Conservation (phyloP, 495 filamentous ascomycete species). For the Corynascus novoguineensis region DNA sequence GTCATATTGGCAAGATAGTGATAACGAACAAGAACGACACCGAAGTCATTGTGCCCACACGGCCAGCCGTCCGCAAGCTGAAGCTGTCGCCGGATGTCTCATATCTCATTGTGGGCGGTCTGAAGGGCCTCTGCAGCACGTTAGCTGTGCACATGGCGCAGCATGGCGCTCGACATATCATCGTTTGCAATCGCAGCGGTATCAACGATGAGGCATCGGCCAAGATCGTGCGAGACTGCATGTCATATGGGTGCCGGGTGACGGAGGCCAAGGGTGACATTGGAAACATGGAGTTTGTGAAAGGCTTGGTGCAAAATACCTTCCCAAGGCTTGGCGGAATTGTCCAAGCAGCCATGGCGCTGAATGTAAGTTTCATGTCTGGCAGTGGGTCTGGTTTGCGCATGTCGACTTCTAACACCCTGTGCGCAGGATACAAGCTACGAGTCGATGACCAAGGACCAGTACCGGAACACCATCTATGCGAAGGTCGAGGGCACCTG, state of each 20-base stretch:
- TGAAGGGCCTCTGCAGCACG: constrained; percentile 41
- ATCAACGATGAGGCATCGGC: constrained; percentile 18
- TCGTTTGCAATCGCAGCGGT: constrained; percentile 19
- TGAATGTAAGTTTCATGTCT: too few relatives aligned
- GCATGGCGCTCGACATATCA: constrained; percentile 35
- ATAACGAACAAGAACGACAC: constrained; percentile 19
- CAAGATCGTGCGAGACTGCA: background rate
- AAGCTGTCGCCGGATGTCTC: constrained; percentile 19
- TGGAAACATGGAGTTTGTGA: constrained; percentile 16
- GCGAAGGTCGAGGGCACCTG: constrained; percentile 43
- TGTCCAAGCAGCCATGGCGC: constrained; percentile 44
- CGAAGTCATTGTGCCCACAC: constrained; percentile 21
- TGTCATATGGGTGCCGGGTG: constrained; percentile 27
- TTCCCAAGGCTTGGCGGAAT: constrained; percentile 38
- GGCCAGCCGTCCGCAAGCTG: constrained; percentile 15
- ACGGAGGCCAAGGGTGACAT: constrained; percentile 32
- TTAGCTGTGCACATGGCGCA: constrained; percentile 34
- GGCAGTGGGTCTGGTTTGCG: too few relatives aligned
- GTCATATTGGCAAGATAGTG: constrained; percentile 46
- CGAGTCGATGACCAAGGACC: constrained; percentile 31
- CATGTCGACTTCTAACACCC: too few relatives aligned
- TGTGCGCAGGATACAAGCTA: constrained; percentile 34
- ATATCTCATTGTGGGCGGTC: constrained; percentile 43
- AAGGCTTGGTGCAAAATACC: constrained; percentile 14
- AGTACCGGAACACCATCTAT: constrained; percentile 29